Evolutionary conservation across 306 rosid genomes (phyloP).

Genomic region (Vicia villosa): DNA sequence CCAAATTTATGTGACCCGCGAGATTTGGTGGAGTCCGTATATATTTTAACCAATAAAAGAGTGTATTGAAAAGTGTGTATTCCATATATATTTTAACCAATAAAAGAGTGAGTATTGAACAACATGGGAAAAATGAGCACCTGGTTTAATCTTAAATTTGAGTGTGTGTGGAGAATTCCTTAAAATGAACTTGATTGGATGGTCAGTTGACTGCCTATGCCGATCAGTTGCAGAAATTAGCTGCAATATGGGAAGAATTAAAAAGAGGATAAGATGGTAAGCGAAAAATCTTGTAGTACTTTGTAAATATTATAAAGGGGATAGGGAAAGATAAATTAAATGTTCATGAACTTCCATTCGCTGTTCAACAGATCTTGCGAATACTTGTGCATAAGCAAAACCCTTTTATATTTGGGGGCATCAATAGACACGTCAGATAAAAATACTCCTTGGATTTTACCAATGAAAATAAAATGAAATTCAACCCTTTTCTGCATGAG

Average conservation of each 20-base stretch:
- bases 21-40: too few species aligned
- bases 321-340: background rate
- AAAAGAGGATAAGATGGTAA: conserved; percentile 15
- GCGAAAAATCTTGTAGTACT: background rate
- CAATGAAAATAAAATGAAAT: background rate
- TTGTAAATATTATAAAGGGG: conserved; percentile 8
- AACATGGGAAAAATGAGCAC: conserved; percentile 46
- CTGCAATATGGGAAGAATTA: conserved; percentile 50
- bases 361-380: background rate
- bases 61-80: too few species aligned
- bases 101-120: too few species aligned
- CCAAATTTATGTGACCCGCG: too few species aligned
- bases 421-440: background rate
- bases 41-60: too few species aligned
- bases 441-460: background rate
- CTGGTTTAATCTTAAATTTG: conserved; percentile 93
- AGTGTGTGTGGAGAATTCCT: conserved; percentile 76
- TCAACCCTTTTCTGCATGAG: conserved; percentile 1
- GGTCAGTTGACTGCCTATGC: conserved; percentile 91
- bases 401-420: conserved; percentile 9
- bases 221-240: conserved; percentile 84
- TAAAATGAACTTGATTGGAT: conserved; percentile 91
- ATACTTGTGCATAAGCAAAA: background rate
- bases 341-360: background rate
- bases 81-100: too few species aligned